Evolutionary conservation across 2,329 filamentous ascomycete genomes (phyloP).

Genomic region (Epichloe amarillans): DNA sequence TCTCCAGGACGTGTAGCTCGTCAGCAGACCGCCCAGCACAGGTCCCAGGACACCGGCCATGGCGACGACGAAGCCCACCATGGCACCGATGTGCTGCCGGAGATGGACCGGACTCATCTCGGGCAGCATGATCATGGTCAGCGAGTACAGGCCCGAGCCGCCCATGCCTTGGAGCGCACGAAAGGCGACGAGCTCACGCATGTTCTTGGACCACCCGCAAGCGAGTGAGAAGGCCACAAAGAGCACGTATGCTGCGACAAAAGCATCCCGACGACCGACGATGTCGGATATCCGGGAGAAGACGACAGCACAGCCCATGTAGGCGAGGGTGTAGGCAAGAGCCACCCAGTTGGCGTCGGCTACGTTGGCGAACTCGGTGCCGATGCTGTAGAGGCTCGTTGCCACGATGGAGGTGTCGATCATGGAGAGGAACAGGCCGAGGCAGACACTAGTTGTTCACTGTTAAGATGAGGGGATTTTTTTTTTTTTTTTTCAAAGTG

Average conservation of each 20-base stretch:
- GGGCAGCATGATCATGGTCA: slow-evolving; percentile 41
- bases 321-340: slow-evolving; percentile 41
- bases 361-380: slow-evolving; percentile 33
- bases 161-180: slow-evolving; percentile 38
- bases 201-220: slow-evolving; percentile 26
- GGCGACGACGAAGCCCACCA: slow-evolving; percentile 36
- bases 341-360: slow-evolving; percentile 39
- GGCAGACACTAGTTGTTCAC: slow-evolving; percentile 25
- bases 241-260: slow-evolving; percentile 34
- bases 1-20: slow-evolving; percentile 35
- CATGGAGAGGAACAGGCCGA: slow-evolving; percentile 43
- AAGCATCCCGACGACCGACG: slow-evolving; percentile 38
- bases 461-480: neutral
- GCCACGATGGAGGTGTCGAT: slow-evolving; percentile 48
- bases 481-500: too few relatives aligned
- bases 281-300: slow-evolving; percentile 42
- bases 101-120: slow-evolving; percentile 32
- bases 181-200: slow-evolving; percentile 33
- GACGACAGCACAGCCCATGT: slow-evolving; percentile 42
- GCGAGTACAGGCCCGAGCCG: slow-evolving; percentile 37
- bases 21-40: slow-evolving; percentile 36
- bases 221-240: slow-evolving; percentile 44
- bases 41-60: slow-evolving; percentile 37
- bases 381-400: slow-evolving; percentile 43
- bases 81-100: slow-evolving; percentile 28